These are phyloP conservation scores for Schrenkiella parvula DNA, from an alignment of 345 rosid species.

Conservation along the genomic window DNA sequence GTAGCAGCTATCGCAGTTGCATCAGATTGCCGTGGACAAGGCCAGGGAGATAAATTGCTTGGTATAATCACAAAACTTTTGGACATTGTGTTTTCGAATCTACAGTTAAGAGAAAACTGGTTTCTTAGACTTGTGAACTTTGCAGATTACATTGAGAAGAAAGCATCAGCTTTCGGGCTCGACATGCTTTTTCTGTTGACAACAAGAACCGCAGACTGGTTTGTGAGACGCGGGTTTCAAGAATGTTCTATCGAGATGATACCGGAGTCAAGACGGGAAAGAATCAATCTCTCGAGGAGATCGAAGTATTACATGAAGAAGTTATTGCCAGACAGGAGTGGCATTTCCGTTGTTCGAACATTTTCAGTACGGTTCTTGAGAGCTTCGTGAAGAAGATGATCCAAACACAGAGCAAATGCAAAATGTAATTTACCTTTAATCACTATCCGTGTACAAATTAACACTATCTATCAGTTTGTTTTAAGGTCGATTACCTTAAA, in stretches of 20 bases:
- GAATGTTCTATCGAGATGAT: conserved; percentile 70
- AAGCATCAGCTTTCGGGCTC: conserved; percentile 66
- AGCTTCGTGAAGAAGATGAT: neutral
- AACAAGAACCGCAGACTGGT: conserved; percentile 95
- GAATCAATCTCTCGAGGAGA: conserved; percentile 68
- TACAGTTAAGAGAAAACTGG: neutral
- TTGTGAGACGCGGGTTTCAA: conserved; percentile 68
- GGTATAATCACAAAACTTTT: conserved; percentile 42
- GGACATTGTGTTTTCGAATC: neutral
- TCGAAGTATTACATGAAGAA: conserved; percentile 85
- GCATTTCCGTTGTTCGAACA: conserved; percentile 44
- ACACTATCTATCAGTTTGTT: neutral
- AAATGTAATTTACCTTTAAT: neutral
- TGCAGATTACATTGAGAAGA: conserved; percentile 89
- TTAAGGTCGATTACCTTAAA: neutral
- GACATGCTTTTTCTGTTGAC: conserved; percentile 76
- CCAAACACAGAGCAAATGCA: neutral
- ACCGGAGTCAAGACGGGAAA: conserved; percentile 67
- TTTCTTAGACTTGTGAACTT: neutral
- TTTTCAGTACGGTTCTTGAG: conserved; percentile 16
- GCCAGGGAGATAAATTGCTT: conserved; percentile 91
- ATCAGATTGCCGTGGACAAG: conserved; percentile 92
- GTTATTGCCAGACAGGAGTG: conserved; percentile 70
- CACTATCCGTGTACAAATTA: neutral
- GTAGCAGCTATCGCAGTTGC: conserved; percentile 93